Evolutionary conservation across 2,329 filamentous ascomycete species (phyloP).

Genomic region (Sclerotinia spermophila): DNA sequence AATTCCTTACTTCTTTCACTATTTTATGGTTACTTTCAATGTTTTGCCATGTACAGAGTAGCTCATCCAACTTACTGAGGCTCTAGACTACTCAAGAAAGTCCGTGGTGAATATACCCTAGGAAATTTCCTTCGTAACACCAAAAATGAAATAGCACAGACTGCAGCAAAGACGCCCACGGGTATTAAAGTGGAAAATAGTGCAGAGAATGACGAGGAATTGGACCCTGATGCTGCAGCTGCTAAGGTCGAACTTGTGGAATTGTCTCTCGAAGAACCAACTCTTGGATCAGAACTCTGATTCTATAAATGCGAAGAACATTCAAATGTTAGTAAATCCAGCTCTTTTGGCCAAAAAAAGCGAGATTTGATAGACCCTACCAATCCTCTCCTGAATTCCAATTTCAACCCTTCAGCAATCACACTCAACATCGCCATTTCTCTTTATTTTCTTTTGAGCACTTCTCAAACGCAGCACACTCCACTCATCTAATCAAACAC

Average conservation of each 20-base stretch:
- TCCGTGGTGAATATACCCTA: slow-evolving; percentile 55
- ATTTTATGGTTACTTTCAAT: slow-evolving; percentile 10
- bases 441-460: too few relatives aligned
- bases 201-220: slow-evolving; percentile 42
- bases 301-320: slow-evolving; percentile 19
- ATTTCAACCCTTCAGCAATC: slow-evolving; percentile 2
- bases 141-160: slow-evolving; percentile 52
- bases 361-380: not conserved
- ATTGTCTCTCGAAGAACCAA: slow-evolving; percentile 45
- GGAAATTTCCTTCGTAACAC: slow-evolving; percentile 46
- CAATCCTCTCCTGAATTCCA: slow-evolving; percentile 14
- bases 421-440: slow-evolving; percentile 7
- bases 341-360: not conserved
- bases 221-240: slow-evolving; percentile 38
- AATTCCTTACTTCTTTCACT: slow-evolving; percentile 36
- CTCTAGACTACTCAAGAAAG: slow-evolving; percentile 47
- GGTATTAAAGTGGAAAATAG: slow-evolving; percentile 53
- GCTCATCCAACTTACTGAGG: slow-evolving; percentile 42
- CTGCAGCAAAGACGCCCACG: slow-evolving; percentile 45
- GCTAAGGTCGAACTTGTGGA: slow-evolving; percentile 34
- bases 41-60: not conserved
- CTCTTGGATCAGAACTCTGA: slow-evolving; percentile 38
- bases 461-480: not conserved
- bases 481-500: not conserved
- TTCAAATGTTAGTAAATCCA: not conserved